phyloP scores from a whole-genome alignment of 495 filamentous ascomycete genomes.

The Parmelia sp. region DNA sequence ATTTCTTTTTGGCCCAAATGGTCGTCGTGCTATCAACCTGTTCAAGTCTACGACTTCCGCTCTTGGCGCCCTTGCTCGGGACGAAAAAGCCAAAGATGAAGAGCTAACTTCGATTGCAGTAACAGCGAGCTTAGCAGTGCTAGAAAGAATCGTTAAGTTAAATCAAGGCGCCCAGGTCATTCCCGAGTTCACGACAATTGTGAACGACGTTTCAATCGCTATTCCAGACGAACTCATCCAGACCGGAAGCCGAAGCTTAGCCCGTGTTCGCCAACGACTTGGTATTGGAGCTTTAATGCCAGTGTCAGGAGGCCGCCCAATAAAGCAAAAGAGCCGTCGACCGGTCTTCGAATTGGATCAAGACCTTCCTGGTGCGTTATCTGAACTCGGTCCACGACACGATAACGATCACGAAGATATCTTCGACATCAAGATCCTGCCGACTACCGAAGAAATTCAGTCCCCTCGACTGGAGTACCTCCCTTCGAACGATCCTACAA shows the following conservation, averaged over 20 bases:
- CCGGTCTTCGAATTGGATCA: conserved; percentile 17
- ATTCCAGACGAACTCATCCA: conserved; percentile 27
- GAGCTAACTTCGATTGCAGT: conserved; percentile 21
- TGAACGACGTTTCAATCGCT: conserved; percentile 27
- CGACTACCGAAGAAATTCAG: conserved; percentile 55
- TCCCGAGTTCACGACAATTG: conserved; percentile 27
- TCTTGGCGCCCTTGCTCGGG: conserved; percentile 10
- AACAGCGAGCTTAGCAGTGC: conserved; percentile 31
- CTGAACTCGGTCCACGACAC: conserved; percentile 43
- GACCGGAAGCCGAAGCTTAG: conserved; percentile 24
- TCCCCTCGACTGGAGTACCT: conserved; percentile 51
- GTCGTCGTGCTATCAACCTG: conserved; percentile 39
- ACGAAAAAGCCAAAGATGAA: conserved; percentile 9
- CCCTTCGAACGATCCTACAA: conserved; percentile 46
- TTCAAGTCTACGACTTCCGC: conserved; percentile 30
- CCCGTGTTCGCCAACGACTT: conserved; percentile 17
- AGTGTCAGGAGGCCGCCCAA: background rate
- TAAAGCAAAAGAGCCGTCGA: conserved; percentile 8
- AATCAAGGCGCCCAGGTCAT: conserved; percentile 32
- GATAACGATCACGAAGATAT: conserved; percentile 62
- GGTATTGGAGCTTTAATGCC: conserved; percentile 18
- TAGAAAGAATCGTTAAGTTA: conserved; percentile 29
- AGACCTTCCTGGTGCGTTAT: conserved; percentile 24
- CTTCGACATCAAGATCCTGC: conserved; percentile 54
- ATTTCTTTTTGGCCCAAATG: conserved; percentile 46